Evolutionary conservation across 176 grass and related monocot species (phyloP), one percentile per base, ranked within the genome.

Genomic region (Oryza longistaminata): DNA sequence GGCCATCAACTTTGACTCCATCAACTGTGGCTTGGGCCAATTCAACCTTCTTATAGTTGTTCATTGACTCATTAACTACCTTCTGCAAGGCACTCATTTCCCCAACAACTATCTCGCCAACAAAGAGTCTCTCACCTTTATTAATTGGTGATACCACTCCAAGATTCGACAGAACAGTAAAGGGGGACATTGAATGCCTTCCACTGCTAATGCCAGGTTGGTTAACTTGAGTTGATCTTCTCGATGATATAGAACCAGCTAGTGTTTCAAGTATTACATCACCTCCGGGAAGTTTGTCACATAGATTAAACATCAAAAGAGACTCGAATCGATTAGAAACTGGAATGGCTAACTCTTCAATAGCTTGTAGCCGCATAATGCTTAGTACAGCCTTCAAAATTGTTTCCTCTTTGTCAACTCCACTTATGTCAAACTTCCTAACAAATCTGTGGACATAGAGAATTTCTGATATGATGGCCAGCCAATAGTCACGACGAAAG

Each of bases 1-100:
- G 91, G 37, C 96, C 96, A 71, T 98, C 96, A 85, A 98, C 96
- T 85, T 95, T 98, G 82, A 98, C 96, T 82, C 93, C 96, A 53
- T 95, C 91, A 87, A 98, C 74, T 33, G 89, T 87, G 67, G 93
- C 93, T 90, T 95, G 87, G 85, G 93, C 96, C 74, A 93, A 35
- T 77, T 98, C 93, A 78, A 95, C 91, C 48, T 92, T 95, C 83
- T 95, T 95, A 83, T 98, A 95, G 58, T 90, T 98, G 81, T 88
- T 80, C 87, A 89, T 90, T n/a, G 96, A 86, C 4, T 95, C 91
- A 73, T 66, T 81, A 69, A 98, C 89, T 70, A 91, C 91, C 85
- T 90, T 98, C 75, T 95, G 91, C 76, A 95, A 92, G 69, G 85
- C 49, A 88, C 91, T 93, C 88, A 90, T 90, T 87, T 92, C 91